Conservation (phyloP, 306 rosid genomes). For the Lagenaria siceraria region DNA sequence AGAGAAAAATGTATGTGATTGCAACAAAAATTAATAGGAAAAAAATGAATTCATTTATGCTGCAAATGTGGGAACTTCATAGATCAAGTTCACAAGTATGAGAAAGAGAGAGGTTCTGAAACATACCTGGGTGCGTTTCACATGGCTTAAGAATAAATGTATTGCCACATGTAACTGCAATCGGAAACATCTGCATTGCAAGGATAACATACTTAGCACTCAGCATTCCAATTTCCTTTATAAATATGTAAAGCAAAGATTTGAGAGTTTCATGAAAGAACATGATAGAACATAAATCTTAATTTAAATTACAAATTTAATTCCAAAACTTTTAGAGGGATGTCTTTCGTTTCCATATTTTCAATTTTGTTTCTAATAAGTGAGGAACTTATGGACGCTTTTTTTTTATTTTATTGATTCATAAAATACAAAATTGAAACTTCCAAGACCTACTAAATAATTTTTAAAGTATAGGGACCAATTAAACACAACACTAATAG, state of each 20-base stretch:
- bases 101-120: background rate
- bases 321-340: background rate
- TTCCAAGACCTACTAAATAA: background rate
- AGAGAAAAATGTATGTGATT: background rate
- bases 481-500: background rate
- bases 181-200: slow-evolving; percentile 52
- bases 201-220: background rate
- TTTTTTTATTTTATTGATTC: background rate
- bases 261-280: background rate
- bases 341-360: background rate
- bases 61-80: background rate
- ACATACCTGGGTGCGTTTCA: slow-evolving; percentile 53
- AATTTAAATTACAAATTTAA: background rate
- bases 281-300: background rate
- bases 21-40: background rate
- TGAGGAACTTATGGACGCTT: background rate
- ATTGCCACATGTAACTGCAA: slow-evolving; percentile 66
- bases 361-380: background rate
- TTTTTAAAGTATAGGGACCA: background rate
- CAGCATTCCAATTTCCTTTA: background rate
- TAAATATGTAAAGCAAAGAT: background rate
- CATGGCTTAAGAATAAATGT: slow-evolving; percentile 68
- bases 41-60: background rate
- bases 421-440: background rate
- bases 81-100: background rate